Evolutionary conservation across 2,329 filamentous ascomycete species (phyloP).

Genomic region (Colletotrichum neosansevieriae): DNA sequence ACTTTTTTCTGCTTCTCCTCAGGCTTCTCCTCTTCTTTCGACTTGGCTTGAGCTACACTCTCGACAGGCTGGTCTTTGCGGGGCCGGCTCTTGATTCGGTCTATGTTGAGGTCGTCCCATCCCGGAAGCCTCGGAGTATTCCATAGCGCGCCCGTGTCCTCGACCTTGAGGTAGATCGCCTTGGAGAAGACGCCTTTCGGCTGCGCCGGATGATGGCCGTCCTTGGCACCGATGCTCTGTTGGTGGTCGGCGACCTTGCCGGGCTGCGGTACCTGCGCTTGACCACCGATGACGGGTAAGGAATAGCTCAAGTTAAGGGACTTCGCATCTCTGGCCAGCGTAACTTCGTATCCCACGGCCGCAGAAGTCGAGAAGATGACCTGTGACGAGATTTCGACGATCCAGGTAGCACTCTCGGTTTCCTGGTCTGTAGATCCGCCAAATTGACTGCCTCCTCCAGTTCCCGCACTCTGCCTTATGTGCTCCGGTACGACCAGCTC

Average conservation of each 20-base stretch:
- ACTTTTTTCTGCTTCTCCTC: slow-evolving; percentile 78
- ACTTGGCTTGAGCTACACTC: slow-evolving; percentile 48
- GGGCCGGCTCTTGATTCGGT: slow-evolving; percentile 42
- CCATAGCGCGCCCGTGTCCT: slow-evolving; percentile 92
- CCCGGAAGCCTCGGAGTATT: slow-evolving; percentile 87
- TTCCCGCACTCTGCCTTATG: slow-evolving; percentile 74
- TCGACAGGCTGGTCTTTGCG: slow-evolving; percentile 49
- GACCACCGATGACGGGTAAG: slow-evolving; percentile 58
- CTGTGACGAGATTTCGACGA: slow-evolving; percentile 92
- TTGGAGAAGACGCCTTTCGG: slow-evolving; percentile 85
- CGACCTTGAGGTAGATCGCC: slow-evolving; percentile 81
- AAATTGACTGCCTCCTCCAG: slow-evolving; percentile 59
- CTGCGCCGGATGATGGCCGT: slow-evolving; percentile 71
- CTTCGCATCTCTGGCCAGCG: slow-evolving; percentile 87
- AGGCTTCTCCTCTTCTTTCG: slow-evolving; percentile 44
- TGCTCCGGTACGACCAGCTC: slow-evolving; percentile 83
- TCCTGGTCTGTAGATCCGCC: slow-evolving; percentile 57
- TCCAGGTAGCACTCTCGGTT: slow-evolving; percentile 78
- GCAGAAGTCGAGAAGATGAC: slow-evolving; percentile 93
- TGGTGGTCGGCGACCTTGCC: slow-evolving; percentile 84
- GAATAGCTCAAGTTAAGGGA: slow-evolving; percentile 75
- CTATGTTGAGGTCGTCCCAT: slow-evolving; percentile 61
- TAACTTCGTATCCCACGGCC: slow-evolving; percentile 86
- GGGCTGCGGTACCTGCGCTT: slow-evolving; percentile 67
- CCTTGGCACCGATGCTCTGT: slow-evolving; percentile 67